Base-by-base conservation (phyloP, 352 stramenopile genomes). In the Hyaloperonospora brassicae region DNA sequence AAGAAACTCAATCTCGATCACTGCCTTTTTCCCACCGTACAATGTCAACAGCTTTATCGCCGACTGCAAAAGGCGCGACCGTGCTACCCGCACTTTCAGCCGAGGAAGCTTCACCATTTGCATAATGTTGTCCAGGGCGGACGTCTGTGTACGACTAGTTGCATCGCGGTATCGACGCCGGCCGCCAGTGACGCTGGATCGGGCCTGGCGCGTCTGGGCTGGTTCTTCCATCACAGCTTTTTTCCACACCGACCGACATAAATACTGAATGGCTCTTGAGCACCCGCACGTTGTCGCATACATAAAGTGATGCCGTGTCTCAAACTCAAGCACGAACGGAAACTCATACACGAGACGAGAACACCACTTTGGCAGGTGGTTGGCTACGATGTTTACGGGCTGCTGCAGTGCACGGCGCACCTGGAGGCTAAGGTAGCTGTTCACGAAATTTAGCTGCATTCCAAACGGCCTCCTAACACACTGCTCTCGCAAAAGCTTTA, bases 1-100 rank as follows among this genome's bases (percentile, higher is more conserved):
- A 0, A 90, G 57, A 44, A 88, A 90, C 51, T 90, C 80, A 40
- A 88, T 85, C 61, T 90, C 80, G 40, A 90, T 79, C 36, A 88
- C 70, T 14, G 77, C 72, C 49, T 86, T 84, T 65, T 84, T 84
- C 23, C 80, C 80, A 12, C 80, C 77, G 48, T 90, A 88, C 42
- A 87, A 75, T 12, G 73, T 58, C 13, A 90, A 55, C 8, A 90
- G 57, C 59, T 90, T 90, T 62, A 82, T 76, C 3, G 80, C 80
- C 1, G 77, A 90, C 50, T 81, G 67, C 17, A 90, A 59, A 13
- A 90, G 50, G 1, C 74, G 72, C 8, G 72, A 69, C 1, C 80
- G 70, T 0, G 80, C 69, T 8, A 90, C 80, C 10, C 80, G 77
- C 2, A 90, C 80, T 61, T 90, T 90, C 1, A 90, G 56, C 1